These are phyloP conservation scores for Ceratocystis papillata DNA, from an alignment of 2,329 filamentous ascomycete species.

Conservation along the genomic window DNA sequence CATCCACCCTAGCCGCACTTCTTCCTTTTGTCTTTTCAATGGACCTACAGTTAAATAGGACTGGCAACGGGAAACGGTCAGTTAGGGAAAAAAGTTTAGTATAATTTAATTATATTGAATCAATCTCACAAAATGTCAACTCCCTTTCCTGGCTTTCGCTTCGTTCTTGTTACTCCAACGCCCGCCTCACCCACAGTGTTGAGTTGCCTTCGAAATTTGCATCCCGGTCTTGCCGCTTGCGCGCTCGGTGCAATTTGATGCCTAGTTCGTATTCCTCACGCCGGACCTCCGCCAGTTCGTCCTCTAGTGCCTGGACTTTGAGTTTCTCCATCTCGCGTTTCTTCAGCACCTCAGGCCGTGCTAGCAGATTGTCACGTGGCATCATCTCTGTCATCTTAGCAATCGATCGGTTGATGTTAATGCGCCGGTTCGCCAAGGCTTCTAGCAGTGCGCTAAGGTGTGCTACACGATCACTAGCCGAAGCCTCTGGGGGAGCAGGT, in stretches of 20 bases:
- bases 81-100: too few species aligned
- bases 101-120: too few species aligned
- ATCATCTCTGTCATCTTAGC: slow-evolving; percentile 68
- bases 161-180: slow-evolving; percentile 31
- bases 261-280: slow-evolving; percentile 70
- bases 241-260: slow-evolving; percentile 60
- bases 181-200: slow-evolving; percentile 62
- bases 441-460: slow-evolving; percentile 56
- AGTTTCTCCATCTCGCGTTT: slow-evolving; percentile 48
- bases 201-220: slow-evolving; percentile 54
- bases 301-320: slow-evolving; percentile 55
- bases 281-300: slow-evolving; percentile 61
- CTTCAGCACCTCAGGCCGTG: slow-evolving; percentile 51
- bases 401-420: slow-evolving; percentile 62
- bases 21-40: too few species aligned
- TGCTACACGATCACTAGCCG: slow-evolving; percentile 53
- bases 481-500: slow-evolving; percentile 48
- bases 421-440: slow-evolving; percentile 53
- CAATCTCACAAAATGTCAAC: background rate
- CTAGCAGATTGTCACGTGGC: slow-evolving; percentile 57
- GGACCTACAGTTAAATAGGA: too few species aligned
- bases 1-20: too few species aligned
- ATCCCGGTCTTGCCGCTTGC: slow-evolving; percentile 62
- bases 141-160: background rate
- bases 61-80: too few species aligned